A percentile compares a stretch with the other conserved stretches of the same genome.
Evolutionary conservation across 2,329 filamentous ascomycete species (phyloP).

Genomic region (Sclerotinia glacialis): DNA sequence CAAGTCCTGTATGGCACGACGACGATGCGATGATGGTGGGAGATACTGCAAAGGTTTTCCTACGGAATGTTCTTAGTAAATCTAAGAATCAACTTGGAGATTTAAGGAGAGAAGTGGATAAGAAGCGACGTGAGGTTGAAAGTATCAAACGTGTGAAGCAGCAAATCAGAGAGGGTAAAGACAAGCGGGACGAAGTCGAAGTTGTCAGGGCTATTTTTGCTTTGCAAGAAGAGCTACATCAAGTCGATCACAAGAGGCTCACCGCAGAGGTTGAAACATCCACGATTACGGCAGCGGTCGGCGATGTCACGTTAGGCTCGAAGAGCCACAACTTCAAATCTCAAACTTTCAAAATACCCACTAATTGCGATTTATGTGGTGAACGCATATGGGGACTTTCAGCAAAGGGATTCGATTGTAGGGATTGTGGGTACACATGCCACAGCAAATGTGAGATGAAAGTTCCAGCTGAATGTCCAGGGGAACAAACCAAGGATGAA

Average conservation of each 20-base stretch:
- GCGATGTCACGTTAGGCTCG: constrained; percentile 87
- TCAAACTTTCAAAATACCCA: constrained; percentile 99
- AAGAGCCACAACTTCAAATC: constrained; percentile 97
- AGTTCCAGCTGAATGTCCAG: constrained; percentile 91
- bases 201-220: constrained; percentile 80
- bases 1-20: constrained; percentile 96
- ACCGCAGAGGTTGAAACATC: constrained; percentile 91
- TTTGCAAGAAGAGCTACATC: constrained; percentile 80
- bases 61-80: constrained; percentile 88
- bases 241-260: constrained; percentile 76
- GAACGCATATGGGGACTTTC: constrained; percentile 97
- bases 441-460: constrained; percentile 99
- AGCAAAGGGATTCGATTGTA: constrained; percentile 93
- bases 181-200: constrained; percentile 85
- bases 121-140: constrained; percentile 83
- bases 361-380: constrained; percentile 94
- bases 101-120: constrained; percentile 77
- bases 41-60: constrained; percentile 81
- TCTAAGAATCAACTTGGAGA: constrained; percentile 83
- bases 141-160: constrained; percentile 70
- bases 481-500: constrained; percentile 90
- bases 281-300: constrained; percentile 86
- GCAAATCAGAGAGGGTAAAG: constrained; percentile 74
- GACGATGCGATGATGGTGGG: constrained; percentile 83
- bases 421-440: constrained; percentile 95